phyloP scores from a whole-genome alignment of 2,329 filamentous ascomycete genomes.

The Exophiala alcalophila region DNA sequence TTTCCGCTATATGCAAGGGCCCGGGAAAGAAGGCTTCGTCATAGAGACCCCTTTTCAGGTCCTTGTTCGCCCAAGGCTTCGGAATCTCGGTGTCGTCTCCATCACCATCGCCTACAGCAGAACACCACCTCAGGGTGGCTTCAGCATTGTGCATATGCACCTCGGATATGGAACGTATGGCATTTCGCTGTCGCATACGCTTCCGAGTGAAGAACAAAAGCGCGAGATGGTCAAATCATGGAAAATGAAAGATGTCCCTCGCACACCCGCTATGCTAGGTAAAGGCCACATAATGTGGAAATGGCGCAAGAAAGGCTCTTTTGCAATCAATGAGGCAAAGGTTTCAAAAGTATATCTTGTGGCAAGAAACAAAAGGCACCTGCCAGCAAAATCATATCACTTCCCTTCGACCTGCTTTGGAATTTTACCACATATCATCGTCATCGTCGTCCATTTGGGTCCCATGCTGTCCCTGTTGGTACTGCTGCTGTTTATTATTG shows the following conservation, averaged over 20 bases:
- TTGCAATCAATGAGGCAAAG: slow-evolving; percentile 3
- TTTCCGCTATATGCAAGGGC: no score
- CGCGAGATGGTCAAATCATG: not conserved
- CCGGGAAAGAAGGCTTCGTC: no score
- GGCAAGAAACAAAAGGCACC: slow-evolving; percentile 2
- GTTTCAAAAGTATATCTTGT: slow-evolving; percentile 7
- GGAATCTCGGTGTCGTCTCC: no score
- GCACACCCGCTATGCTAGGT: slow-evolving; percentile 24
- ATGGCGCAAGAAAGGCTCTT: not conserved
- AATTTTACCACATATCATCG: slow-evolving; percentile 49
- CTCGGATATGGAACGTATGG: no score
- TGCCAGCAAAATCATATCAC: not conserved
- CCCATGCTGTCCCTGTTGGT: slow-evolving; percentile 42
- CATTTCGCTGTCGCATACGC: no score
- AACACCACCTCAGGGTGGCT: no score
- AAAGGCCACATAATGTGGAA: no score
- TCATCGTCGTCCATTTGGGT: slow-evolving; percentile 45
- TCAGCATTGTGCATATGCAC: no score
- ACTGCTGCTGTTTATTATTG: slow-evolving; percentile 24
- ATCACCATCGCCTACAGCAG: no score
- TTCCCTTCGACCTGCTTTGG: not conserved
- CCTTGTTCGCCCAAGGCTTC: no score
- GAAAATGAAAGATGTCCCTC: not conserved
- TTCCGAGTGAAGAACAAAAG: no score
- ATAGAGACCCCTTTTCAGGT: no score